Base-by-base conservation (phyloP, 108 stramenopile genomes). In the Cyclotella kingstonii region DNA sequence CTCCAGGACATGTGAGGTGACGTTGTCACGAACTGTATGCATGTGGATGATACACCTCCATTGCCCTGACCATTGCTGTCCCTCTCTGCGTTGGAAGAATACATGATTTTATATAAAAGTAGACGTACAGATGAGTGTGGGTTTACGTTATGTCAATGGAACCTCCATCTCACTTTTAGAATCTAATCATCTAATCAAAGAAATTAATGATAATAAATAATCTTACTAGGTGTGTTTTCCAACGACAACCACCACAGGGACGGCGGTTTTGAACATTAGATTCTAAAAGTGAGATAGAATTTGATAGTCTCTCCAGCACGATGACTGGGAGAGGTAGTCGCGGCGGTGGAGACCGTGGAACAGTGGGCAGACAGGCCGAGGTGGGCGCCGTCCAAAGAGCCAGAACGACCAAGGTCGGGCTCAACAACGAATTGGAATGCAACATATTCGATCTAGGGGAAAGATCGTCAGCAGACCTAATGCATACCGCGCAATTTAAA, bases 371-470 rank as follows among this genome's bases (percentile, higher is more conserved):
- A 3, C 30, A 33, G 30, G 31, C 4, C 29, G 53, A n/a, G n/a
- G n/a, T n/a, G 5, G 29, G 28, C 15, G 33, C 30, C 28, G 53
- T 14, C 9, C 3, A 1, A 4, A 54, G 31, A 34, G 1, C 53
- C 15, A 41, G 40, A 42, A 11, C 18, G 0, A 27, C 19, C 7
- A 59, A 41, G 57, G 28, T 33, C 18, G 57, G 57, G 22, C 40
- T 59, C 3, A 59, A 42, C 39, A 59, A 59, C 1, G 57, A 59
- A 22, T 22, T 59, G 1, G 57, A 59, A 43, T 9, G 41, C 5
- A 59, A 59, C 40, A 59, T 59, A 42, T 59, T 59, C 15, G 40
- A 59, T 43, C 57, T 59, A 0, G 57, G 57, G 3, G 57, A 59
- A 27, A 41, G 57, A 59, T 59, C 40, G 12, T 59, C 57, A 2